Evolutionary conservation across 2,329 filamentous ascomycete genomes (phyloP).

Genomic region (Hyphodiscus sp.): DNA sequence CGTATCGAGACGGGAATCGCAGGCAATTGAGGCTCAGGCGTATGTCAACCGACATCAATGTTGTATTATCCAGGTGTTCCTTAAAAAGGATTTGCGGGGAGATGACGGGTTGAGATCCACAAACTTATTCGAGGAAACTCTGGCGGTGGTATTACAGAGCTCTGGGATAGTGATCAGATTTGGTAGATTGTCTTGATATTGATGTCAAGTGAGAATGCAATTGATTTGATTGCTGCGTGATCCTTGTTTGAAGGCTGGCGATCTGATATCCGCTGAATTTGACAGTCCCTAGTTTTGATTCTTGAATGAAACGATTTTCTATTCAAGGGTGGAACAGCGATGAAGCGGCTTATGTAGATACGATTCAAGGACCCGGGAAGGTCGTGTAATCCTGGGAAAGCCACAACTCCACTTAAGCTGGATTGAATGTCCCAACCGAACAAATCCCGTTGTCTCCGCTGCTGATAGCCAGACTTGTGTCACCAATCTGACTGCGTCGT

Average conservation of each 20-base stretch:
- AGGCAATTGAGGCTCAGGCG: constrained; percentile 46
- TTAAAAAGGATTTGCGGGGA: constrained; percentile 1
- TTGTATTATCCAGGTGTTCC: constrained; percentile 17
- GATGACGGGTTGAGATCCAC: constrained; percentile 11
- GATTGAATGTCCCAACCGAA: constrained; percentile 15
- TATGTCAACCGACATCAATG: constrained; percentile 54
- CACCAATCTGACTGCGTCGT: neutral
- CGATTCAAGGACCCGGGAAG: constrained; percentile 6
- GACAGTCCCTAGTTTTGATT: neutral
- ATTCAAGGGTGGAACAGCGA: constrained; percentile 11
- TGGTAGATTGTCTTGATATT: neutral
- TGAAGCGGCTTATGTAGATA: constrained; percentile 20
- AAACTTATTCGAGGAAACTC: neutral
- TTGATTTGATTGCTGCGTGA: constrained; percentile 6
- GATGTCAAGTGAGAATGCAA: neutral
- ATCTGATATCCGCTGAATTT: neutral
- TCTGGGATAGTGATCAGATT: neutral
- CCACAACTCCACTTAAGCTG: constrained; percentile 17
- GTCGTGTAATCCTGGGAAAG: constrained; percentile 7
- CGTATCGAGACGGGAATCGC: constrained; percentile 48
- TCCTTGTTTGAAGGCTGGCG: neutral
- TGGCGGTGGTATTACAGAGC: neutral
- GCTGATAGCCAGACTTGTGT: constrained; percentile 11
- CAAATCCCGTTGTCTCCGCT: constrained; percentile 9
- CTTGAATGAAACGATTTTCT: constrained; percentile 1